Evolutionary conservation across 2,329 filamentous ascomycete species (phyloP).

Genomic region (Aspergillus alliaceus): DNA sequence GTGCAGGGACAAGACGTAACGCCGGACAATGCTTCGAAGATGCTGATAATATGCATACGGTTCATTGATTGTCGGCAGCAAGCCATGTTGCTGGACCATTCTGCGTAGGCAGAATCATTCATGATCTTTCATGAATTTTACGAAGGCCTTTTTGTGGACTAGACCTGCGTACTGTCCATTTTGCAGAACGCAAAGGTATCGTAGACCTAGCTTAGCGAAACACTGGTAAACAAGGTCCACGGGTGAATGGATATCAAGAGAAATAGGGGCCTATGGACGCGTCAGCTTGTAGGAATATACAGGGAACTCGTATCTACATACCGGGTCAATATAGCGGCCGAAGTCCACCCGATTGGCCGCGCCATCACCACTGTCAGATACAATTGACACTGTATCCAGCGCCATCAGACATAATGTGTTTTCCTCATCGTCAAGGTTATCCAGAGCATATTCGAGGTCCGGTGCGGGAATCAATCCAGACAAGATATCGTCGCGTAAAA

Average conservation of each 20-base stretch:
- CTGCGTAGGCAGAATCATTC: slow-evolving; percentile 44
- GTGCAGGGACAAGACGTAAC: not conserved
- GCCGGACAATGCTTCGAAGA: not conserved
- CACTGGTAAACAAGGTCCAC: slow-evolving; percentile 97
- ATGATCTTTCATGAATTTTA: slow-evolving; percentile 85
- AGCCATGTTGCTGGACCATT: not conserved
- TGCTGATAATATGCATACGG: not conserved
- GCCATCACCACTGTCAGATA: slow-evolving; percentile 62
- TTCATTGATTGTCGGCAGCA: not conserved
- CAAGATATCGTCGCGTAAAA: slow-evolving; percentile 74
- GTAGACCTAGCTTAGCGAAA: slow-evolving; percentile 87
- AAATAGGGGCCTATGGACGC: slow-evolving; percentile 67
- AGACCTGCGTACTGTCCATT: slow-evolving; percentile 86
- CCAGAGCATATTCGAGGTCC: slow-evolving; percentile 88
- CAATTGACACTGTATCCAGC: slow-evolving; percentile 54
- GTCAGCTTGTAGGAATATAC: not conserved
- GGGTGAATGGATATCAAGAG: slow-evolving; percentile 82
- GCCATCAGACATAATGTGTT: slow-evolving; percentile 78
- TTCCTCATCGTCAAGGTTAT: slow-evolving; percentile 75
- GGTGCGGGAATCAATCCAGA: slow-evolving; percentile 92
- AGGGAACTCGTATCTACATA: slow-evolving; percentile 41
- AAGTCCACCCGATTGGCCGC: slow-evolving; percentile 74
- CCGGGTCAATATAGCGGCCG: slow-evolving; percentile 85
- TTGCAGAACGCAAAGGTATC: slow-evolving; percentile 85
- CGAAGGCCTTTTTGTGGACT: slow-evolving; percentile 97